Base-by-base conservation (phyloP, 2,329 filamentous ascomycete genomes). In the Microcyclosporella mali region DNA sequence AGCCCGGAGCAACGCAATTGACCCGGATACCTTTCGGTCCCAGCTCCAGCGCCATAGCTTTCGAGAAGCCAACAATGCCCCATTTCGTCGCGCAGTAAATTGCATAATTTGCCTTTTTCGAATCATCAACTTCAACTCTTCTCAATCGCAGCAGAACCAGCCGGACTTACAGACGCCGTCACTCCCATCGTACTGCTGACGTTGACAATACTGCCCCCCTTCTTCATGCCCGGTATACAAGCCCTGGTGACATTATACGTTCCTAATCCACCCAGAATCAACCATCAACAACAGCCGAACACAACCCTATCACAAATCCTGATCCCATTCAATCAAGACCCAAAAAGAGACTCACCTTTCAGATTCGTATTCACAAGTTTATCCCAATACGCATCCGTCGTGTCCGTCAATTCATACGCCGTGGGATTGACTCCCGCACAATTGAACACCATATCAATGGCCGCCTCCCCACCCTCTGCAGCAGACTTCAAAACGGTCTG, bases 11-110 rank as follows among this genome's bases (percentile, higher is more conserved):
- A 2, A 69, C 48, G 14, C 60, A 64, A 49, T 69, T 69, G 28
- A 67, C 62, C 25, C 66, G 52, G 18, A 68, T 62, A 3, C 63
- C 62, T 33, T 61, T 57, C 3, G 59, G 55, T 0, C 60, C 66
- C 48, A 66, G 57, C 48, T 68, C 65, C 39, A 64, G 52, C 4
- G 64, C 64, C 69, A 71, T 56, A 41, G 59, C 35, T 72, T 70
- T 69, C 10, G 69, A 70, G 39, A 72, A 57, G 1, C 67, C 70
- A 4, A 71, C 56, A 3, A 72, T 48, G 2, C 60, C 70, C 46
- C 67, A 70, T 48, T 72, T 73, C 8, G 64, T 61, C 2, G 61
- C 57, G 3, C 61, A 66, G 47, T 72, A 71, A 21, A 69, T 66
- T 1, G 63, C 63, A 53, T 67, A 67, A 12, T 64, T 60, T 0